Conservation (phyloP, 345 rosid species). For the Eucalyptus erythrocorys region DNA sequence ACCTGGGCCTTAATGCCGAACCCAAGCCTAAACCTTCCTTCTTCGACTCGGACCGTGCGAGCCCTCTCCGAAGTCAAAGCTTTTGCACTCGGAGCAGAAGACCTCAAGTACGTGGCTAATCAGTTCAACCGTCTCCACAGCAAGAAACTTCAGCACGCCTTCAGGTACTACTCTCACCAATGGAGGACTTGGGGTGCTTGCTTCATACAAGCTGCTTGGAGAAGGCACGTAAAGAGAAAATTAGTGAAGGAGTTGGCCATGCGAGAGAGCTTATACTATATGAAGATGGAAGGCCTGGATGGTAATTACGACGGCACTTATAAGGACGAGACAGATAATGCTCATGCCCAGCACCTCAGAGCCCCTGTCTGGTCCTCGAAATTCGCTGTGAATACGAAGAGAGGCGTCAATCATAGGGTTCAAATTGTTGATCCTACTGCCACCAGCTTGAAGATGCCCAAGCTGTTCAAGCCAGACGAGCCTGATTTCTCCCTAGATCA, state of each 20-base stretch:
- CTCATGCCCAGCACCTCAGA: slow-evolving; percentile 29
- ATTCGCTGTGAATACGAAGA: slow-evolving; percentile 58
- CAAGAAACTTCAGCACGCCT: slow-evolving; percentile 86
- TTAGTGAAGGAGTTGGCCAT: slow-evolving; percentile 42
- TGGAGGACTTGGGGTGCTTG: slow-evolving; percentile 94
- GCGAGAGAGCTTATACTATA: slow-evolving; percentile 24
- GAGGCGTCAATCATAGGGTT: slow-evolving; percentile 24
- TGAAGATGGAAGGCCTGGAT: slow-evolving; percentile 2
- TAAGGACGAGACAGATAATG: slow-evolving; percentile 6
- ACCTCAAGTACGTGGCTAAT: slow-evolving; percentile 69
- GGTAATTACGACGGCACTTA: slow-evolving; percentile 6
- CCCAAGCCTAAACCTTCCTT: slow-evolving; percentile 47
- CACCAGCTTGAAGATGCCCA: slow-evolving; percentile 59
- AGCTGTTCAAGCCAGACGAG: slow-evolving; percentile 68
- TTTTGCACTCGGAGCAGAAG: slow-evolving; percentile 75
- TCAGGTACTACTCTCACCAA: slow-evolving; percentile 90
- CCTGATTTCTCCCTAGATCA: slow-evolving; percentile 34
- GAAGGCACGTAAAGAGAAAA: slow-evolving; percentile 52
- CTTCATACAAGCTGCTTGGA: slow-evolving; percentile 81
- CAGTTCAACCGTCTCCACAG: slow-evolving; percentile 94
- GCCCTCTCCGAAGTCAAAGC: slow-evolving; percentile 87
- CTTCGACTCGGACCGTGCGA: slow-evolving; percentile 65
- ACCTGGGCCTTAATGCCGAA: slow-evolving; percentile 93
- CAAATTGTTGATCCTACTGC: slow-evolving; percentile 24
- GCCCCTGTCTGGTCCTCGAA: slow-evolving; percentile 59